phyloP scores from a whole-genome alignment of 179 eudicot genomes.

The Amaranthus tricolor region DNA sequence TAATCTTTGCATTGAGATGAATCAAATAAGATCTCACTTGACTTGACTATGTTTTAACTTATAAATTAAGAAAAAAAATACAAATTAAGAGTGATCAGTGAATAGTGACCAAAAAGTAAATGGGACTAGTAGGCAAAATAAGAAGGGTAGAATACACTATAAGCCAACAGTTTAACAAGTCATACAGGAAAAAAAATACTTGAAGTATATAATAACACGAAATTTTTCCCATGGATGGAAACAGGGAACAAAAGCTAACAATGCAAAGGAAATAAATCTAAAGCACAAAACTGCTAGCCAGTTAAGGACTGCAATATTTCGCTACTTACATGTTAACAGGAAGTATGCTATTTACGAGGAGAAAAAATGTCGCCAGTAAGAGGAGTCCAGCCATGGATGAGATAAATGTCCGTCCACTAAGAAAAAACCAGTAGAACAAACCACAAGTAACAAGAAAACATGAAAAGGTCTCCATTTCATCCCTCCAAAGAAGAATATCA shows the following conservation, averaged over 20 bases:
- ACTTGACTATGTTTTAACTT: too few species aligned
- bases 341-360: constrained; percentile 49
- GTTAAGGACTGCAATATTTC: background rate
- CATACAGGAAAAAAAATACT: background rate
- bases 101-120: too few species aligned
- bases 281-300: constrained; percentile 1
- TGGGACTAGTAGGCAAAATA: too few species aligned
- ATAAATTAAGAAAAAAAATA: too few species aligned
- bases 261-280: background rate
- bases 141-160: background rate
- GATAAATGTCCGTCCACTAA: constrained; percentile 64
- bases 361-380: constrained; percentile 41
- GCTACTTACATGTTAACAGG: constrained; percentile 64
- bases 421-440: constrained; percentile 72
- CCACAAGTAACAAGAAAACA: constrained; percentile 51
- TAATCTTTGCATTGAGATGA: too few species aligned
- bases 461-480: constrained; percentile 76
- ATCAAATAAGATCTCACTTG: too few species aligned
- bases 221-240: background rate
- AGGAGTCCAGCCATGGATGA: constrained; percentile 66
- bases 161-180: background rate
- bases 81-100: too few species aligned
- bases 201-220: background rate
- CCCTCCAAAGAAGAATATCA: constrained; percentile 86
- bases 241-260: background rate